Conservation (phyloP, 768 basidiomycete species). For the Clitopilus passeckerianus region DNA sequence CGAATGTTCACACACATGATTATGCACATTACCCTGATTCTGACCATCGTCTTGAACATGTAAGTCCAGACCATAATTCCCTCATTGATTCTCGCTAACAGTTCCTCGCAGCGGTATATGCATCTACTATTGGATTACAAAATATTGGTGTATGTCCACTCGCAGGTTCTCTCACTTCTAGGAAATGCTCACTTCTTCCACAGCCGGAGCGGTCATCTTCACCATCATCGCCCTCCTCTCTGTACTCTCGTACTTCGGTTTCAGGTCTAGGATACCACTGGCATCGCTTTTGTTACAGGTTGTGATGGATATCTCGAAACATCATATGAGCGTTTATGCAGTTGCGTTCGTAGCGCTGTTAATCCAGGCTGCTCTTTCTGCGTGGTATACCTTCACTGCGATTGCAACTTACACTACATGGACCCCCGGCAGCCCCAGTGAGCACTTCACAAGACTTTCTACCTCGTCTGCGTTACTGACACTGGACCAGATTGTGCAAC, state of each 20-base stretch:
- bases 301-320: slow-evolving; percentile 74
- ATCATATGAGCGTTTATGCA: slow-evolving; percentile 63
- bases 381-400: slow-evolving; percentile 78
- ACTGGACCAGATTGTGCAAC: slow-evolving; percentile 38
- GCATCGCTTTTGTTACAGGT: slow-evolving; percentile 76
- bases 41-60: slow-evolving; percentile 63
- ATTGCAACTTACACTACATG: slow-evolving; percentile 69
- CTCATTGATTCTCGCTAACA: background rate
- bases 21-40: slow-evolving; percentile 71
- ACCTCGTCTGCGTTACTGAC: background rate
- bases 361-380: slow-evolving; percentile 63
- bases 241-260: slow-evolving; percentile 70
- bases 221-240: slow-evolving; percentile 76
- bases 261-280: slow-evolving; percentile 69
- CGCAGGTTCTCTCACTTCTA: background rate
- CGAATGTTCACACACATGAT: slow-evolving; percentile 69
- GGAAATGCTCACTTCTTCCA: slow-evolving; percentile 1
- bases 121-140: slow-evolving; percentile 69
- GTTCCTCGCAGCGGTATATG: slow-evolving; percentile 52
- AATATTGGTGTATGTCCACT: slow-evolving; percentile 55
- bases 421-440: slow-evolving; percentile 74
- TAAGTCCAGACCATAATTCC: slow-evolving; percentile 23
- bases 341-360: slow-evolving; percentile 71
- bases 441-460: slow-evolving; percentile 13
- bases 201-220: slow-evolving; percentile 82